phyloP scores from a whole-genome alignment of 805 yeast genomes.

The Myxozyma monticola region DNA sequence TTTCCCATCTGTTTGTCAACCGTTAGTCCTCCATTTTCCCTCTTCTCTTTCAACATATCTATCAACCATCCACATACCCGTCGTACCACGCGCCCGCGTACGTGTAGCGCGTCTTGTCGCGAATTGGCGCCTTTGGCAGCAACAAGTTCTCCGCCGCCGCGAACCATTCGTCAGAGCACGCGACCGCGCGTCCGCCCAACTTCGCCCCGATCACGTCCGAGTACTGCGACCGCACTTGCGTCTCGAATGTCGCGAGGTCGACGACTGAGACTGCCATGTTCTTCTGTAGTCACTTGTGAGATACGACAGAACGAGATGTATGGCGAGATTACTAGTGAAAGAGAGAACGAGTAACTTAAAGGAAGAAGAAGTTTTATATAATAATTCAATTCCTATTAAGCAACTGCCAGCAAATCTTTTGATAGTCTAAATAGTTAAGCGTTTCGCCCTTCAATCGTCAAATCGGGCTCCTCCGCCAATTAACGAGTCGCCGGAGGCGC shows the following conservation, averaged over 20 bases:
- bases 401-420: too few species aligned
- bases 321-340: too few species aligned
- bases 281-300: too few species aligned
- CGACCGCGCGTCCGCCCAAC: constrained; percentile 72
- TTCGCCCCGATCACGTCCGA: constrained; percentile 78
- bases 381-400: too few species aligned
- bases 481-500: too few species aligned
- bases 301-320: too few species aligned
- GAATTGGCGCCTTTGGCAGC: constrained; percentile 74
- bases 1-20: constrained; percentile 72
- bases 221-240: constrained; percentile 19
- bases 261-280: constrained; percentile 6
- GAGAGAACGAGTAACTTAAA: too few species aligned
- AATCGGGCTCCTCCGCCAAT: too few species aligned
- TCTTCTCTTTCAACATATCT: too few species aligned
- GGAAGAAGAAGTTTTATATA: too few species aligned
- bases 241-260: constrained; percentile 18
- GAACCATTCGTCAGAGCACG: constrained; percentile 88
- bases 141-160: constrained; percentile 88
- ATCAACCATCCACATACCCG: constrained; percentile 47
- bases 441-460: too few species aligned
- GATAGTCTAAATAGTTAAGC: too few species aligned
- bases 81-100: constrained; percentile 94
- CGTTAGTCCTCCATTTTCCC: background rate
- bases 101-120: constrained; percentile 48